These are phyloP conservation scores for Inonotus hispidus DNA, from an alignment of 1,284 basidiomycete species.

Conservation along the genomic window DNA sequence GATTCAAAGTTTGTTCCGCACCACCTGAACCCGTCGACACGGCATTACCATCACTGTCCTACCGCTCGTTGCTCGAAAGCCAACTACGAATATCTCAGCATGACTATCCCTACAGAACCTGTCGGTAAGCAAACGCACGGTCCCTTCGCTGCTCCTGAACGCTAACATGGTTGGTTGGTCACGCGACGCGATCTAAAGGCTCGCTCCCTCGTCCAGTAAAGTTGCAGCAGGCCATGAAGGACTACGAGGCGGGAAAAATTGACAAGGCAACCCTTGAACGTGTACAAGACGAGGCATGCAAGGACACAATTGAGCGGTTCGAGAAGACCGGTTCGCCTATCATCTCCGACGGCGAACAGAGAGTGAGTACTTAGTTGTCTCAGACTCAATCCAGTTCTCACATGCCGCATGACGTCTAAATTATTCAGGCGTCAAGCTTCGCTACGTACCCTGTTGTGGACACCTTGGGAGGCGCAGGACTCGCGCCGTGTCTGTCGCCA, in stretches of 20 bases:
- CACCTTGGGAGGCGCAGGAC: slow-evolving; percentile 21
- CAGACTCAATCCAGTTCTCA: background rate
- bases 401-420: background rate
- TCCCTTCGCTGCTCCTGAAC: too few species aligned
- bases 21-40: too few species aligned
- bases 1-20: too few species aligned
- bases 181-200: background rate
- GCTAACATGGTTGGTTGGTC: background rate
- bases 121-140: slow-evolving; percentile 1
- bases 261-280: slow-evolving; percentile 17
- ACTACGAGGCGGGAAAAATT: slow-evolving; percentile 22
- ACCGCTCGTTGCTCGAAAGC: background rate
- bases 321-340: slow-evolving; percentile 20
- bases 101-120: slow-evolving; percentile 16
- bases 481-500: slow-evolving; percentile 19
- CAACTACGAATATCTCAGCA: slow-evolving; percentile 26
- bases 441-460: slow-evolving; percentile 23
- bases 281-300: slow-evolving; percentile 20
- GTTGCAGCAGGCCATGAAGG: slow-evolving; percentile 20
- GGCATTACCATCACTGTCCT: background rate
- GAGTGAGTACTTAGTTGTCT: slow-evolving; percentile 8
- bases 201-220: slow-evolving; percentile 18
- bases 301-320: slow-evolving; percentile 20
- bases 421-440: slow-evolving; percentile 11
- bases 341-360: slow-evolving; percentile 23